Base-by-base conservation (phyloP, 208 protist species). In the Polymyxa betae region DNA sequence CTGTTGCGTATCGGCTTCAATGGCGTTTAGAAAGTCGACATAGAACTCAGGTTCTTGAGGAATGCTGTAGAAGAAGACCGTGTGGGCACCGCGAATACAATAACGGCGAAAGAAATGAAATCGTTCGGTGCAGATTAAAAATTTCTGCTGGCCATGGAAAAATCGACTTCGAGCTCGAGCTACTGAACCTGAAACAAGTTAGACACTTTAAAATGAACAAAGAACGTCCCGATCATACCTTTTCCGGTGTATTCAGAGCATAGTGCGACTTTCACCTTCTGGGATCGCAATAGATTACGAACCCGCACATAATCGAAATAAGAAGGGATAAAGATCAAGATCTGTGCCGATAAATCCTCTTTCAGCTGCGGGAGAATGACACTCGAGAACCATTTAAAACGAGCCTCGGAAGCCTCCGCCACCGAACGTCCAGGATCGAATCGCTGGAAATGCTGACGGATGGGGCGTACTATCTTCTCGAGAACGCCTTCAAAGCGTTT, bases 61-160 rank as follows among this genome's bases (percentile, higher is more conserved):
- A 35, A 35, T 5, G 72, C 72, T 43, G n/a, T 82, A 82, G 72
- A 82, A 82, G n/a, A 82, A 82, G 16, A 82, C 40, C n/a, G 72
- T 82, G 72, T 82, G 72, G 16, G 72, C 72, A 20, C 72, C 72
- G 72, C 72, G 72, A 43, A 82, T 82, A n/a, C 72, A 82, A 43
- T 82, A 82, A 20, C 72, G 5, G n/a, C 72, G 72, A 43, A 82
- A 82, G 72, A 82, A 82, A 82, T 82, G 72, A n/a, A 82, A 82
- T 35, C 72, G 72, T 82, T 82, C 72, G 5, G 72, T 82, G 72
- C 72, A 82, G 16, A 82, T 20, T 43, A 82, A n/a, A 43, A 82
- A 82, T 43, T 82, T 82, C 72, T 82, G 72, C n/a, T 82, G 16
- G n/a, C 72, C 72, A 43, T 82, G 72, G 72, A 82, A 82, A n/a